Evolutionary conservation across 768 basidiomycete genomes (phyloP).

Genomic region (Phaeotremella skinneri): DNA sequence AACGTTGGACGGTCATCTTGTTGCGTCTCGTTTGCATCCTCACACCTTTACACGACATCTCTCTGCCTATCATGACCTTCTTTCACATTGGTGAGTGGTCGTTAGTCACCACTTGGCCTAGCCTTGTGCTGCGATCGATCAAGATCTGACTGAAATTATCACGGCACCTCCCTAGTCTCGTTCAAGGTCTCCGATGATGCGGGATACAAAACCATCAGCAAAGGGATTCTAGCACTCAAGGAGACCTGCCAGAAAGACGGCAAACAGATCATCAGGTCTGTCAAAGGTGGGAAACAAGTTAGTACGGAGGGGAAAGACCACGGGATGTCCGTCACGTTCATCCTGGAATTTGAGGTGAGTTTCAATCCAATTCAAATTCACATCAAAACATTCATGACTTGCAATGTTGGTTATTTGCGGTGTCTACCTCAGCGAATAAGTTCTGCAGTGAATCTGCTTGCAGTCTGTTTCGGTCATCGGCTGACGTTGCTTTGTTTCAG

Average conservation of each 20-base stretch:
- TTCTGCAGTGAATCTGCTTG: too few relatives aligned
- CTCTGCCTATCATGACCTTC: constrained; percentile 9
- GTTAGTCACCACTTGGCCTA: not conserved
- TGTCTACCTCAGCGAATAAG: too few relatives aligned
- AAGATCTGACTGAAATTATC: not conserved
- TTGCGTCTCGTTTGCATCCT: too few relatives aligned
- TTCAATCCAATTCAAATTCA: too few relatives aligned
- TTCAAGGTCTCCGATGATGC: constrained; percentile 15
- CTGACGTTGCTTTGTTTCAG: constrained; percentile 19
- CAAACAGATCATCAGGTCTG: constrained; percentile 29
- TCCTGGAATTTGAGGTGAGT: constrained; percentile 46
- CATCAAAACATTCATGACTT: too few relatives aligned
- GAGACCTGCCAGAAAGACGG: constrained; percentile 23
- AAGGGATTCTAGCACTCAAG: constrained; percentile 37
- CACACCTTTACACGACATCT: not conserved
- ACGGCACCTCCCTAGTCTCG: constrained; percentile 6
- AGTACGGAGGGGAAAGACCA: constrained; percentile 31
- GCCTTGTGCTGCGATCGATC: not conserved
- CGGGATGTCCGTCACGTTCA: constrained; percentile 41
- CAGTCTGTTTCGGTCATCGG: too few relatives aligned
- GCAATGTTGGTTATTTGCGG: too few relatives aligned
- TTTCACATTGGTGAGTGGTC: constrained; percentile 18
- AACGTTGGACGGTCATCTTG: too few relatives aligned
- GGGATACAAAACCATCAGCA: constrained; percentile 15
- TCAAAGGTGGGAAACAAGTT: constrained; percentile 43